Evolutionary conservation across 371 early-diverging fungal species (phyloP).

Genomic region (Dichotomocladium elegans): DNA sequence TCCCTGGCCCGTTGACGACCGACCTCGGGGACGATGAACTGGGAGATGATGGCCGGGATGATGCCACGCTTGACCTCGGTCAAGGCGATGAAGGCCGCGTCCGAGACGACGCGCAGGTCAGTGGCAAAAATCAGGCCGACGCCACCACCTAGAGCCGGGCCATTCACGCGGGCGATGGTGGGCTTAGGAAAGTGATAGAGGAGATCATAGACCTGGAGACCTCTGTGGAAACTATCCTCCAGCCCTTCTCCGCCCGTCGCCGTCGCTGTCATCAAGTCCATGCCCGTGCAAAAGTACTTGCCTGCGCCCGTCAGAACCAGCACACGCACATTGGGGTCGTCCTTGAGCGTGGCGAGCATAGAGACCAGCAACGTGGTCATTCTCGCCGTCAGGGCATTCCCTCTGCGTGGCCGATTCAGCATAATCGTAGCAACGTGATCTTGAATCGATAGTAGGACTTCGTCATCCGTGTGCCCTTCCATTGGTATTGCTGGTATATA

Average conservation of each 20-base stretch:
- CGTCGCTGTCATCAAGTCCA: slow-evolving; percentile 51
- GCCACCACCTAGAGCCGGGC: slow-evolving; percentile 73
- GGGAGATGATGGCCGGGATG: slow-evolving; percentile 71
- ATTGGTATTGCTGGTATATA: too few species aligned
- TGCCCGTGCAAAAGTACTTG: slow-evolving; percentile 74
- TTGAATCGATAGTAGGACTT: slow-evolving; percentile 11
- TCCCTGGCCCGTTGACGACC: slow-evolving; percentile 54
- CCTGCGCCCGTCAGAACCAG: slow-evolving; percentile 67
- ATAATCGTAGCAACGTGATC: slow-evolving; percentile 55
- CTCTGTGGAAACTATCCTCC: slow-evolving; percentile 28
- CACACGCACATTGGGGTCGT: slow-evolving; percentile 49
- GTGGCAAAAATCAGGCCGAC: slow-evolving; percentile 65
- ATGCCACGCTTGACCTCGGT: slow-evolving; percentile 68
- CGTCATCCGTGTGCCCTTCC: slow-evolving; percentile 4
- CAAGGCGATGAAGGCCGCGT: slow-evolving; percentile 53
- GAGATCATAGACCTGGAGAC: slow-evolving; percentile 30
- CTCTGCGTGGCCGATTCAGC: slow-evolving; percentile 54
- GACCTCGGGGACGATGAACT: slow-evolving; percentile 63
- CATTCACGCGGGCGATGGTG: slow-evolving; percentile 63
- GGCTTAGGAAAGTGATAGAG: slow-evolving; percentile 57
- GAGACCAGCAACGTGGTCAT: slow-evolving; percentile 48
- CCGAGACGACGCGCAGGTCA: slow-evolving; percentile 58
- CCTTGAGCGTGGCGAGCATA: slow-evolving; percentile 39
- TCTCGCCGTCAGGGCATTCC: slow-evolving; percentile 55
- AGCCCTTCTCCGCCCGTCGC: slow-evolving; percentile 21